Conservation (phyloP, 148 eudicot species). For the Diospyros kaki region DNA sequence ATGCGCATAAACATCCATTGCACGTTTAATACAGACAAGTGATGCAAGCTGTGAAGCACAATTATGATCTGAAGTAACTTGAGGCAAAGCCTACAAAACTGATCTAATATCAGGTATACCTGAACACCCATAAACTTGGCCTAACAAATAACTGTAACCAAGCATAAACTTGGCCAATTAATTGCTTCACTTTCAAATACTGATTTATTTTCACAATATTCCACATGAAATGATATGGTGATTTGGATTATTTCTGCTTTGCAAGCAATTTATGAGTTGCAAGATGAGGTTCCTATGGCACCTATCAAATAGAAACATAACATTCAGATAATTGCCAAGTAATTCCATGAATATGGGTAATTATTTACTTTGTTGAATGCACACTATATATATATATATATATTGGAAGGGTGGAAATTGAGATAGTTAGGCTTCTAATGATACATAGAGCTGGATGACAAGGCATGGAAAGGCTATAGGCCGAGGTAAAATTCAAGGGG, state of each 20-base stretch:
- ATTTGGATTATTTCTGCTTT: neutral
- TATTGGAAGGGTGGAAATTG: too few relatives aligned
- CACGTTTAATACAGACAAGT: neutral
- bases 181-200: neutral
- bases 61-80: neutral
- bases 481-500: too few relatives aligned
- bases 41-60: neutral
- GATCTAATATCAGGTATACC: neutral
- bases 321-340: too few relatives aligned
- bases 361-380: too few relatives aligned
- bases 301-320: neutral
- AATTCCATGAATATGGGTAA: too few relatives aligned
- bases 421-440: too few relatives aligned
- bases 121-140: too few relatives aligned
- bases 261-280: neutral
- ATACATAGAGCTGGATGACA: too few relatives aligned
- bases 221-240: neutral
- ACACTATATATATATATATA: too few relatives aligned
- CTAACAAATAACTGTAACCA: neutral
- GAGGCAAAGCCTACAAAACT: neutral
- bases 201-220: neutral
- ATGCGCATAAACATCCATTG: neutral
- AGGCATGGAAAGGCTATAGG: too few relatives aligned
- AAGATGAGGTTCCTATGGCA: neutral
- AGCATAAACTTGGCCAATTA: neutral